phyloP scores from a whole-genome alignment of 495 filamentous ascomycete species.

The Aspergillus ellipticus region DNA sequence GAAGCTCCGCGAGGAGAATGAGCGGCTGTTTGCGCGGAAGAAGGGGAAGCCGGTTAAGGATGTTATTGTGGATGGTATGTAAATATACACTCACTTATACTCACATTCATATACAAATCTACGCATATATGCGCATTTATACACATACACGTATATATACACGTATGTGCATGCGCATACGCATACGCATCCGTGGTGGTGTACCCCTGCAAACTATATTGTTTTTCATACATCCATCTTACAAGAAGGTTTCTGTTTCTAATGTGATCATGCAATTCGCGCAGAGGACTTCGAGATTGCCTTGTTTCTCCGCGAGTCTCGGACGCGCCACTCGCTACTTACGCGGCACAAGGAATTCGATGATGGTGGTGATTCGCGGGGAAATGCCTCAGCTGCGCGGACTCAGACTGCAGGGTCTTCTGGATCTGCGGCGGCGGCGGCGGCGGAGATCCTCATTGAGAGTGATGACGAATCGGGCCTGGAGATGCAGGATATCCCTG shows the following conservation, averaged over 20 bases:
- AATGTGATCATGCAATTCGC: neutral
- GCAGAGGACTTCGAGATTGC: constrained; percentile 93
- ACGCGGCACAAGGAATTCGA: constrained; percentile 74
- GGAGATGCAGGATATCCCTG: constrained; percentile 37
- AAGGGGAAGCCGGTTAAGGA: constrained; percentile 81
- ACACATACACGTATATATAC: no score
- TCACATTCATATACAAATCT: neutral
- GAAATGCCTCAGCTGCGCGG: constrained; percentile 36
- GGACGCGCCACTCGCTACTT: constrained; percentile 82
- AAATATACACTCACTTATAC: no score
- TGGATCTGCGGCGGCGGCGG: constrained; percentile 22
- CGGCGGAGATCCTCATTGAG: constrained; percentile 38
- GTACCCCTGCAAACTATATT: neutral
- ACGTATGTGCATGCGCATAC: no score
- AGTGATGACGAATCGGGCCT: constrained; percentile 38
- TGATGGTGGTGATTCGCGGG: constrained; percentile 33
- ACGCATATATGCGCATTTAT: no score
- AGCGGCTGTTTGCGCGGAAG: constrained; percentile 52
- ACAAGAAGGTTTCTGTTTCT: no score
- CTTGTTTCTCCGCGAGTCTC: constrained; percentile 85
- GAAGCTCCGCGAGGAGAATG: constrained; percentile 85
- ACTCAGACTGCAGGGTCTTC: no score
- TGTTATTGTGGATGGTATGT: constrained; percentile 79
- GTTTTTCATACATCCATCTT: no score
- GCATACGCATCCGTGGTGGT: no score